phyloP scores from a whole-genome alignment of 768 basidiomycete genomes.

The Piloderma croceum region DNA sequence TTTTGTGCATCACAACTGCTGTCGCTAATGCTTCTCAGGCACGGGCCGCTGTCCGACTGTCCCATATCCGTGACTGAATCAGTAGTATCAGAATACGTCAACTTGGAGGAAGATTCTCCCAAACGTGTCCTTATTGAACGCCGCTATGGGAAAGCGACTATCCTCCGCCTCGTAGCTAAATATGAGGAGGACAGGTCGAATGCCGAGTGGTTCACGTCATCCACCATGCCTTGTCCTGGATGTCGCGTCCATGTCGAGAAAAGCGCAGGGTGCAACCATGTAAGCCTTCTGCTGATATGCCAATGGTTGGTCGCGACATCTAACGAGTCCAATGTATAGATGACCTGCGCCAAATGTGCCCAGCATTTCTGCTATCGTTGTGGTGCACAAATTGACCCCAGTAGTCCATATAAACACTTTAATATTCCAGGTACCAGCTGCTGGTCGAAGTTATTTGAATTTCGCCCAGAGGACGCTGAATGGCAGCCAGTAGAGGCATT shows the following conservation, averaged over 20 bases:
- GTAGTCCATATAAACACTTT: constrained; percentile 66
- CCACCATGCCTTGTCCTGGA: constrained; percentile 68
- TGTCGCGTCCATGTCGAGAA: constrained; percentile 68
- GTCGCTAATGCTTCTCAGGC: constrained; percentile 43
- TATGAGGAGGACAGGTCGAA: constrained; percentile 75
- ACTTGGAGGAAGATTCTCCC: constrained; percentile 44
- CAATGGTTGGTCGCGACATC: constrained; percentile 1
- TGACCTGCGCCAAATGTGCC: constrained; percentile 71
- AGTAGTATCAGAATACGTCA: constrained; percentile 63
- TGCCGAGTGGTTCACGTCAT: constrained; percentile 61
- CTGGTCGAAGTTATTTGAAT: constrained; percentile 65
- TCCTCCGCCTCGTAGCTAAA: constrained; percentile 53
- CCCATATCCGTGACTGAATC: constrained; percentile 61
- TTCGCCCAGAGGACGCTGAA: constrained; percentile 33
- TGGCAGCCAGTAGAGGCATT: constrained; percentile 47
- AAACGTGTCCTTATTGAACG: constrained; percentile 50
- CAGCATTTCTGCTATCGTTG: constrained; percentile 84
- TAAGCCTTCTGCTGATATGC: constrained; percentile 33
- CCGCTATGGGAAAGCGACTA: constrained; percentile 56
- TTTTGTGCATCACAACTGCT: not conserved
- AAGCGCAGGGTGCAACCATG: constrained; percentile 82
- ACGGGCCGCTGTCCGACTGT: constrained; percentile 73
- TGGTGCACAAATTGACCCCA: constrained; percentile 43
- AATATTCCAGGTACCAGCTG: constrained; percentile 47
- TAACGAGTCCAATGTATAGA: constrained; percentile 41